A percentile compares a stretch with the other conserved stretches of the same genome.
Evolutionary conservation across 2,329 filamentous ascomycete species (phyloP).

Genomic region (Alternaria solani): DNA sequence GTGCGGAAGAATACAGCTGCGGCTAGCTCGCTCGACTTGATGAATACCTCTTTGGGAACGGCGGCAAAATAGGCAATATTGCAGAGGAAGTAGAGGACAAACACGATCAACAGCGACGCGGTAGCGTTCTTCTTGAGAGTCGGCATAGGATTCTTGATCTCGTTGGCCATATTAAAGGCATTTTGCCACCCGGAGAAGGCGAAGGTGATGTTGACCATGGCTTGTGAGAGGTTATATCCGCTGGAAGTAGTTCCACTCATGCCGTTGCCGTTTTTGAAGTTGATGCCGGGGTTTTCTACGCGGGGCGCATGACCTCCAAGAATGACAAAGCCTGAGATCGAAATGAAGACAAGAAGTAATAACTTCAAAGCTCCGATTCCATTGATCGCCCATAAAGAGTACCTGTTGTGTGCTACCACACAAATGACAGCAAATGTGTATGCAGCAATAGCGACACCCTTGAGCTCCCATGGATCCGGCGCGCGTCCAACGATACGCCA

Average conservation of each 20-base stretch:
- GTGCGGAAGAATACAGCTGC: slow-evolving; percentile 67
- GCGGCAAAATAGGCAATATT: slow-evolving; percentile 41
- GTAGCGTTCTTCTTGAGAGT: slow-evolving; percentile 60
- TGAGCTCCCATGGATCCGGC: slow-evolving; percentile 40
- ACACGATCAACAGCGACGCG: slow-evolving; percentile 61
- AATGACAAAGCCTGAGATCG: slow-evolving; percentile 9
- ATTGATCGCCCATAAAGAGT: slow-evolving; percentile 41
- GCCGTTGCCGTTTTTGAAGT: slow-evolving; percentile 27
- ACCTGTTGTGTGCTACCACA: slow-evolving; percentile 36
- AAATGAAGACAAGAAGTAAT: slow-evolving; percentile 65
- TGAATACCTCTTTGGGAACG: slow-evolving; percentile 54
- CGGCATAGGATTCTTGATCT: slow-evolving; percentile 63
- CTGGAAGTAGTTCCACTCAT: slow-evolving; percentile 33
- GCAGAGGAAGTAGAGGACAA: slow-evolving; percentile 44
- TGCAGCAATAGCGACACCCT: slow-evolving; percentile 38
- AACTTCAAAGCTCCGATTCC: slow-evolving; percentile 62
- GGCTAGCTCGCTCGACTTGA: slow-evolving; percentile 61
- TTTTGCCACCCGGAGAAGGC: slow-evolving; percentile 43
- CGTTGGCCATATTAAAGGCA: slow-evolving; percentile 46
- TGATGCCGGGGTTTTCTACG: background rate
- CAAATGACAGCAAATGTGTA: slow-evolving; percentile 34
- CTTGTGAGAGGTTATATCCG: slow-evolving; percentile 40
- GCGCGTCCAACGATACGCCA: slow-evolving; percentile 36
- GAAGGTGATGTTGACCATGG: slow-evolving; percentile 44
- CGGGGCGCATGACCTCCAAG: background rate